Conservation (phyloP, 2,329 filamentous ascomycete genomes). For the Didymella keratinophila region DNA sequence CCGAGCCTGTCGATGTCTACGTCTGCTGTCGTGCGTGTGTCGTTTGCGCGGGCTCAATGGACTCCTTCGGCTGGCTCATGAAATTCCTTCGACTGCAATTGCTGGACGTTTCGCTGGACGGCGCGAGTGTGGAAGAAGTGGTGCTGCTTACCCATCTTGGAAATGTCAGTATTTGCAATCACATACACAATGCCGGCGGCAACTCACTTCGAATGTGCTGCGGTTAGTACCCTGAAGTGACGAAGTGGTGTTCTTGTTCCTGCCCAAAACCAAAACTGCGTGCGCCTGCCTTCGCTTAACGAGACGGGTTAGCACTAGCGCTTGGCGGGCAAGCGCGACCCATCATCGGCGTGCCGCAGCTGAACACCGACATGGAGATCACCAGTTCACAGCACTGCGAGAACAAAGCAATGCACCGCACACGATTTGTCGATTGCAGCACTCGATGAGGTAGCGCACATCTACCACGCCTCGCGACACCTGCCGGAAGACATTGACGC, state of each 20-base stretch:
- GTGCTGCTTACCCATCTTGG: conserved; percentile 69
- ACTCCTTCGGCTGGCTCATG: conserved; percentile 17
- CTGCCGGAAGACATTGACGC: conserved; percentile 1
- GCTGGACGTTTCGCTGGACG: conserved; percentile 29
- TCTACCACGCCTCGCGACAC: conserved; percentile 11
- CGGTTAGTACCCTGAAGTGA: conserved; percentile 52
- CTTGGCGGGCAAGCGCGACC: conserved; percentile 14
- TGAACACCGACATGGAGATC: conserved; percentile 11
- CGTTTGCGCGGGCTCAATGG: conserved; percentile 17
- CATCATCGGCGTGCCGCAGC: conserved; percentile 11
- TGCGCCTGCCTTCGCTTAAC: background rate
- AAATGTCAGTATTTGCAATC: conserved; percentile 39
- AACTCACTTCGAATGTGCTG: conserved; percentile 64
- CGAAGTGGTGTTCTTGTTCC: conserved; percentile 33
- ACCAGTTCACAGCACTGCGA: conserved; percentile 1
- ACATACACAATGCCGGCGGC: conserved; percentile 11
- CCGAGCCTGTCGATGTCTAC: background rate
- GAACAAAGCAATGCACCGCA: conserved; percentile 17
- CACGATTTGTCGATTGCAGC: background rate
- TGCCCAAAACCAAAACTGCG: background rate
- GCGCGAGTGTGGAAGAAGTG: conserved; percentile 30
- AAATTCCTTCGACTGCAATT: conserved; percentile 45
- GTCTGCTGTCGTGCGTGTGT: conserved; percentile 9
- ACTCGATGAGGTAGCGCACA: conserved; percentile 16
- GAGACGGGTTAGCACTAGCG: conserved; percentile 7